Percentiles rank a stretch among this genome's conserved stretches.
These are phyloP conservation scores for Eurotiales sp. DNA, from an alignment of 2,329 filamentous ascomycete genomes.

Conservation along the genomic window DNA sequence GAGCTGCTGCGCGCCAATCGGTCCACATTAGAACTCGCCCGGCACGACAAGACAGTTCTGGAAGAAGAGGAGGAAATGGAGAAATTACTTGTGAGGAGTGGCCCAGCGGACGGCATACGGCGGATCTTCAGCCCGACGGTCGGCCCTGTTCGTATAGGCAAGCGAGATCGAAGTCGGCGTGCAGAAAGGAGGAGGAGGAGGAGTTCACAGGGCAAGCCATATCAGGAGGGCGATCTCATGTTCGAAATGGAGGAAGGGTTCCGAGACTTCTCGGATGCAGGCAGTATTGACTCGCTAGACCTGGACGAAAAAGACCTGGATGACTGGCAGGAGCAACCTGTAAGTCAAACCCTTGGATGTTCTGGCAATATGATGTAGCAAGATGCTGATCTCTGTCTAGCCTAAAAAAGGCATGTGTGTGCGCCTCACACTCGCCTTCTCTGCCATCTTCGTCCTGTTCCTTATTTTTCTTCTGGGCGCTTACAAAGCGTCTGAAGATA, in stretches of 20 bases:
- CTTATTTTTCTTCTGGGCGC: slow-evolving; percentile 53
- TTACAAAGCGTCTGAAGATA: slow-evolving; percentile 50
- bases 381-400: slow-evolving; percentile 8
- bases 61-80: slow-evolving; percentile 67
- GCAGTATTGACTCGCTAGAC: slow-evolving; percentile 56
- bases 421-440: slow-evolving; percentile 37
- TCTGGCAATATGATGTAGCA: not conserved
- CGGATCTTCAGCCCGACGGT: slow-evolving; percentile 41
- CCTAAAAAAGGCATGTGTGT: slow-evolving; percentile 20
- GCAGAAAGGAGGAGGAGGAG: slow-evolving; percentile 49
- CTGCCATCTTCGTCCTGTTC: slow-evolving; percentile 51
- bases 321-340: slow-evolving; percentile 26
- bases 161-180: slow-evolving; percentile 50
- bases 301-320: slow-evolving; percentile 43
- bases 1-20: slow-evolving; percentile 62
- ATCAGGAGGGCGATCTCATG: slow-evolving; percentile 73
- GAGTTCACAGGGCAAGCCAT: slow-evolving; percentile 43
- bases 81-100: slow-evolving; percentile 41
- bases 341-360: not conserved
- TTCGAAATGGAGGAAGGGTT: slow-evolving; percentile 84
- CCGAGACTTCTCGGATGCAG: slow-evolving; percentile 58
- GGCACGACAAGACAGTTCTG: slow-evolving; percentile 66
- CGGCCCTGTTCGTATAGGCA: slow-evolving; percentile 49
- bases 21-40: slow-evolving; percentile 65
- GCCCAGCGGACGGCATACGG: slow-evolving; percentile 33